Conservation (phyloP, 371 early-diverging fungal genomes). For the Zychaea mexicana region DNA sequence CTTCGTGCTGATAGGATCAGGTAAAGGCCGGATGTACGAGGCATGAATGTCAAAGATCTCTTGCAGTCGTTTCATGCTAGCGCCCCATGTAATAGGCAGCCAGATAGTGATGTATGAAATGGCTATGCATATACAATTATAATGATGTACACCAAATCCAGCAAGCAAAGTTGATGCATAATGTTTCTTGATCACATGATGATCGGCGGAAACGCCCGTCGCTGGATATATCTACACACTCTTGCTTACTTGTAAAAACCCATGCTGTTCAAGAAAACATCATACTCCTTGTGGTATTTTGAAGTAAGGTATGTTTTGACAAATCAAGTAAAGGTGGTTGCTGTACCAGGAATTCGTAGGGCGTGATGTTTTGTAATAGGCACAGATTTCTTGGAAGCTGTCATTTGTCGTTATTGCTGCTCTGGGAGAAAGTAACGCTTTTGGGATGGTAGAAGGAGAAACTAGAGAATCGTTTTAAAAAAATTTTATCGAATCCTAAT, state of each 20-base stretch:
- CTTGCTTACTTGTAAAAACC: constrained; percentile 51
- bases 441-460: too few relatives aligned
- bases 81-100: constrained; percentile 59
- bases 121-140: too few relatives aligned
- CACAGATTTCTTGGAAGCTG: too few relatives aligned
- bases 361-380: background rate
- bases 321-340: background rate
- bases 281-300: constrained; percentile 36
- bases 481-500: too few relatives aligned
- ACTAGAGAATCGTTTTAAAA: too few relatives aligned
- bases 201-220: background rate
- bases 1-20: constrained; percentile 18
- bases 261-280: constrained; percentile 43
- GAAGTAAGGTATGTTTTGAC: constrained; percentile 15
- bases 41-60: constrained; percentile 52
- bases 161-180: too few relatives aligned
- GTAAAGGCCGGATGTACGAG: constrained; percentile 28
- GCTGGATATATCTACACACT: too few relatives aligned
- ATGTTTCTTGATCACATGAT: too few relatives aligned
- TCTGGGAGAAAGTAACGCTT: too few relatives aligned
- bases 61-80: constrained; percentile 42
- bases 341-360: background rate
- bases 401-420: too few relatives aligned
- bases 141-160: too few relatives aligned
- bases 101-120: constrained; percentile 54